Conservation (phyloP, 2,329 filamentous ascomycete species). For the Tothia fuscella region DNA sequence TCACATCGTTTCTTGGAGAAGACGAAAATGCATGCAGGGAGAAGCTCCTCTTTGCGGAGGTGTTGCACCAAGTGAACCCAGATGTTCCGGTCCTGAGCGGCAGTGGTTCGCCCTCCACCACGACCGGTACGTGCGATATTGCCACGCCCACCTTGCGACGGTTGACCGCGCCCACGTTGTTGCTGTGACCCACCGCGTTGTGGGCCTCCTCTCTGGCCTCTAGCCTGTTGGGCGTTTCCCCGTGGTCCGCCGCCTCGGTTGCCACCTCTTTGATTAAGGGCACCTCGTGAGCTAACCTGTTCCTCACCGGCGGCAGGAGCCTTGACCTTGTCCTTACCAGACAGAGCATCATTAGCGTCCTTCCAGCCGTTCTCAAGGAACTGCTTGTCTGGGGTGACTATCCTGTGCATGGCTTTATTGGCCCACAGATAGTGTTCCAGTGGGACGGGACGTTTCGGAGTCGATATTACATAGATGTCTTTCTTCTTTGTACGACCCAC, state of each 20-base stretch:
- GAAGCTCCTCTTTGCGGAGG: slow-evolving; percentile 71
- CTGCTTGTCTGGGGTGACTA: slow-evolving; percentile 83
- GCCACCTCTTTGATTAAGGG: slow-evolving; percentile 41
- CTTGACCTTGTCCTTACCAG: slow-evolving; percentile 68
- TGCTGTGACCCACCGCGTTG: slow-evolving; percentile 37
- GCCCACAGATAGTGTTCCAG: slow-evolving; percentile 96
- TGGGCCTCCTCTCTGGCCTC: slow-evolving; percentile 33
- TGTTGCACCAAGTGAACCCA: slow-evolving; percentile 95
- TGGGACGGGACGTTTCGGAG: slow-evolving; percentile 85
- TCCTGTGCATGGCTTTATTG: slow-evolving; percentile 82
- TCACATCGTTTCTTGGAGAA: slow-evolving; percentile 98
- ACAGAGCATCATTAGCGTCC: slow-evolving; percentile 70
- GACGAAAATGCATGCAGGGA: slow-evolving; percentile 94
- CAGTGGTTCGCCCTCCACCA: slow-evolving; percentile 74
- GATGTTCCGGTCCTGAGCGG: slow-evolving; percentile 86
- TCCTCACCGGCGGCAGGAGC: slow-evolving; percentile 39
- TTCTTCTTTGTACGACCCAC: slow-evolving; percentile 97
- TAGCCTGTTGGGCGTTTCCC: slow-evolving; percentile 44
- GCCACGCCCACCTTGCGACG: slow-evolving; percentile 48
- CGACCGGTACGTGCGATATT: slow-evolving; percentile 86
- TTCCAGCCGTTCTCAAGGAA: slow-evolving; percentile 94
- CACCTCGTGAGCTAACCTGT: slow-evolving; percentile 40
- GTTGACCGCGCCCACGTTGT: slow-evolving; percentile 34
- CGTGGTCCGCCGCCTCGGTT: slow-evolving; percentile 36
- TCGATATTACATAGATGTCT: slow-evolving; percentile 98